Evolutionary conservation across 768 basidiomycete genomes (phyloP).

Genomic region (Leucosporidium yakuticum): DNA sequence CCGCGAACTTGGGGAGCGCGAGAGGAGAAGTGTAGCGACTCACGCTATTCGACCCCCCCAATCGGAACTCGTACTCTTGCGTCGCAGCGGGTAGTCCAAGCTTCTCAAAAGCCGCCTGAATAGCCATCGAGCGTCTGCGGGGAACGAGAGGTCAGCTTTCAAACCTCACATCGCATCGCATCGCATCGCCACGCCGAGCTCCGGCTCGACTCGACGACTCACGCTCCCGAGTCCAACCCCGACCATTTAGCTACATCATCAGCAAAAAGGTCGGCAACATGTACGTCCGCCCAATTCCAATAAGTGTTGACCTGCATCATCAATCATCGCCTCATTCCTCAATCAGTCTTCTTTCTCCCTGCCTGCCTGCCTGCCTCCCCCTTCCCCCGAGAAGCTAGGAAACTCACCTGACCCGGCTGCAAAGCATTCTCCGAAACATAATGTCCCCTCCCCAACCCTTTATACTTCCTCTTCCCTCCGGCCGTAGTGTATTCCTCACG

Average conservation of each 20-base stretch:
- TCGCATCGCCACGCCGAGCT: no score
- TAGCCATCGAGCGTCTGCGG: slow-evolving; percentile 59
- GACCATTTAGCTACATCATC: slow-evolving; percentile 49
- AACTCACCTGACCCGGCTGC: slow-evolving; percentile 75
- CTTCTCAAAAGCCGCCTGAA: slow-evolving; percentile 62
- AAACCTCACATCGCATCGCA: slow-evolving; percentile 50
- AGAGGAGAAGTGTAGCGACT: slow-evolving; percentile 30
- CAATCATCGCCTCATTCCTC: no score
- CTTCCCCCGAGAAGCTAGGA: neutral
- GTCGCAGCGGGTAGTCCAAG: slow-evolving; percentile 65
- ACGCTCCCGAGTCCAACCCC: slow-evolving; percentile 48
- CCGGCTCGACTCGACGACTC: slow-evolving; percentile 68
- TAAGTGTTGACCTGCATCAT: slow-evolving; percentile 89
- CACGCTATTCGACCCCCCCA: slow-evolving; percentile 52
- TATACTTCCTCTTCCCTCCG: slow-evolving; percentile 51
- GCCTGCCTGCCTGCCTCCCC: neutral
- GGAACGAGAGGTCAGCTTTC: neutral
- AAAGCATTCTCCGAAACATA: slow-evolving; percentile 96
- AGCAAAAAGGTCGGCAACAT: slow-evolving; percentile 74
- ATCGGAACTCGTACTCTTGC: slow-evolving; percentile 59
- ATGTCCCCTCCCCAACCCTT: slow-evolving; percentile 18
- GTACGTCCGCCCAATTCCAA: slow-evolving; percentile 88
- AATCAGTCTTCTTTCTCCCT: no score
- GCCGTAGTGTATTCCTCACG: slow-evolving; percentile 46
- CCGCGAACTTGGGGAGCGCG: neutral